Evolutionary conservation across 2,329 filamentous ascomycete species (phyloP), one percentile per base, ranked within the genome.

Genomic region (Fusarium sp.): DNA sequence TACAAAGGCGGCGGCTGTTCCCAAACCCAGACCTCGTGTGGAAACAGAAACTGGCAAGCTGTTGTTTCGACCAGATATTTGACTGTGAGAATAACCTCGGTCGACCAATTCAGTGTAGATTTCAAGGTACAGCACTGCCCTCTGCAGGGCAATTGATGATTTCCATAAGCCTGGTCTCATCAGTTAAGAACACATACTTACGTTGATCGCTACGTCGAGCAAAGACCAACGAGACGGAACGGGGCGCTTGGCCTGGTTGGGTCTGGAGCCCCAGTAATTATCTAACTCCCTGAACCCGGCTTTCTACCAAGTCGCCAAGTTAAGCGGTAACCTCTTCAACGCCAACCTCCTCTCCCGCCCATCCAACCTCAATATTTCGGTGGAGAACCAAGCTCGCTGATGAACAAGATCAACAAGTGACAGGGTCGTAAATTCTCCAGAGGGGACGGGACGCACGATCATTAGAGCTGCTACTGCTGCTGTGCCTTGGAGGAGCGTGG

Each of bases 301-400:
- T 17, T 39, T 51, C 44, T 20, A 20, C 61, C 61, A 65, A 62
- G 49, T 32, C 51, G 59, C 59, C 56, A 49, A 55, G 59, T 49
- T 50, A 49, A 36, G 32, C 32, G n/a, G 32, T 9, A 51, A 59
- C 49, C 49, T 45, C 43, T 48, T 28, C 26, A 52, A 34, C 46
- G 43, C 57, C 62, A 65, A 32, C 53, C 59, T 55, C 53, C 53
- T 30, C 49, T 45, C 32, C 49, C 30, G 39, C 38, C 50, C 56
- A 63, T 67, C 46, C 51, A 62, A 62, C 65, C 50, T 62, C 45
- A 34, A 51, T 43, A n/a, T 47, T 62, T 65, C 42, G 51, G 65
- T 68, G 60, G 65, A 68, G 60, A 65, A 67, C 38, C 32, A 38
- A 61, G 59, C 59, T 64, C 43, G 20, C 24, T 23, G 38, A 40